Evolutionary conservation across 1,284 basidiomycete genomes (phyloP).

Genomic region (Moniliophthora roreri): DNA sequence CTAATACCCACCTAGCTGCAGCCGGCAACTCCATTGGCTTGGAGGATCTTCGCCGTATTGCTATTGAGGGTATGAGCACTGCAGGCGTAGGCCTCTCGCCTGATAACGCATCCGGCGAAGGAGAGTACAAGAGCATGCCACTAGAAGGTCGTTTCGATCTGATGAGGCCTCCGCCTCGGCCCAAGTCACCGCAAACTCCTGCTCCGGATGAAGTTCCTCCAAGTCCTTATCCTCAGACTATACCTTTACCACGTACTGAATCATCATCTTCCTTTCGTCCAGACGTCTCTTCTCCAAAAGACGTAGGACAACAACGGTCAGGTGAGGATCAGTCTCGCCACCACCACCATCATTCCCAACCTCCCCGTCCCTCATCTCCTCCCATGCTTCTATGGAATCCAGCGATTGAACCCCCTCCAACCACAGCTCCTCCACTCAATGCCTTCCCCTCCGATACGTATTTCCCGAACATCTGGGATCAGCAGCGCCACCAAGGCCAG

Average conservation of each 20-base stretch:
- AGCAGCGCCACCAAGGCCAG: constrained; percentile 35
- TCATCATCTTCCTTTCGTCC: not conserved
- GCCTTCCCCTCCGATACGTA: constrained; percentile 68
- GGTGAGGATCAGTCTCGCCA: constrained; percentile 9
- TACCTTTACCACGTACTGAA: constrained; percentile 33
- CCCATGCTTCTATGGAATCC: constrained; percentile 70
- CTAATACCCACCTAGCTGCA: constrained; percentile 17
- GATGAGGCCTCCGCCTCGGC: constrained; percentile 53
- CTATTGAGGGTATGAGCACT: constrained; percentile 56
- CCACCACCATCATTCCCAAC: constrained; percentile 17
- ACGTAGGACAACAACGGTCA: constrained; percentile 1
- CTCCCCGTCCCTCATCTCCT: constrained; percentile 52
- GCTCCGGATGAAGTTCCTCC: constrained; percentile 52
- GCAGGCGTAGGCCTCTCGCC: constrained; percentile 19
- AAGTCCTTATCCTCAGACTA: constrained; percentile 35
- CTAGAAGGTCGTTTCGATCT: constrained; percentile 85
- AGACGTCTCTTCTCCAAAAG: not conserved
- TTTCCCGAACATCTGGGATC: constrained; percentile 76
- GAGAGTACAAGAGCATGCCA: constrained; percentile 79
- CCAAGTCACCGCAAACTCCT: constrained; percentile 50
- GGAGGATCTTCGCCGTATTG: constrained; percentile 68
- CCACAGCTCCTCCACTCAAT: constrained; percentile 44
- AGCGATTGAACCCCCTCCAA: constrained; percentile 73
- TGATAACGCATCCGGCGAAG: constrained; percentile 41
- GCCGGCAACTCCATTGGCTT: constrained; percentile 48